Base-by-base conservation (phyloP, 2,329 filamentous ascomycete genomes). In the Calonectria montana region DNA sequence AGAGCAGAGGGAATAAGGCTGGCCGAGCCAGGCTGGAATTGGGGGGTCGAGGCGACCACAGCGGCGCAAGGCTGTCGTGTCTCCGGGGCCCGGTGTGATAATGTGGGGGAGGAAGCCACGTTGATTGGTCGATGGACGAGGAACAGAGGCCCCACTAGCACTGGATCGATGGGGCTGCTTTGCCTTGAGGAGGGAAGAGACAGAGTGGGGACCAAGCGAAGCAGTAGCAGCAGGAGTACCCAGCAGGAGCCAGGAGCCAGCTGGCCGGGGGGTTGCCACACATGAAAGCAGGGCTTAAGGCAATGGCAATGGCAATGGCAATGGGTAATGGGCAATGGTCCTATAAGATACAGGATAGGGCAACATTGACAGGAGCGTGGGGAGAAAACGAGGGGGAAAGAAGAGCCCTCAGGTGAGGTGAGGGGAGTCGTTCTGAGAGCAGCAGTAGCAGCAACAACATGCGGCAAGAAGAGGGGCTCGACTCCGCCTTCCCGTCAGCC, bases 121-220 rank as follows among this genome's bases (percentile, higher is more conserved):
- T 35, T 74, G 59, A 81, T 82, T 82, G 80, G 80, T 39, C 35
- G 45, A 65, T 78, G 79, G 79, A 74, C 77, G 76, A 80, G 70
- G 66, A 50, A 47, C 70, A 69, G 50, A 64, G 53, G 53, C 29
- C 62, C 61, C 66, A 53, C 61, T 65, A 63, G 63, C 55, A 55
- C 63, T 71, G 70, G 61, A 61, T 39, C 59, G 50, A 72, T 66
- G 66, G 74, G 73, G 68, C 65, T 69, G 66, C 43, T 43, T 67
- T 64, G 55, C 59, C 43, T 71, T 43, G 69, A 68, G 45, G 63
- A 48, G 65, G 64, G 35, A 37, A 63, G 50, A 66, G 50, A 66
- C 68, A 41, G 55, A 62, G 69, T 71, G 69, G 69, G 59, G 69
- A 67, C 64, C 59, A 37, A 29, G n/a, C 57, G 55, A 64, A 67